Evolutionary conservation across 2,329 filamentous ascomycete species (phyloP), one percentile per base, ranked within the genome.

Genomic region (Didymella glomerata): DNA sequence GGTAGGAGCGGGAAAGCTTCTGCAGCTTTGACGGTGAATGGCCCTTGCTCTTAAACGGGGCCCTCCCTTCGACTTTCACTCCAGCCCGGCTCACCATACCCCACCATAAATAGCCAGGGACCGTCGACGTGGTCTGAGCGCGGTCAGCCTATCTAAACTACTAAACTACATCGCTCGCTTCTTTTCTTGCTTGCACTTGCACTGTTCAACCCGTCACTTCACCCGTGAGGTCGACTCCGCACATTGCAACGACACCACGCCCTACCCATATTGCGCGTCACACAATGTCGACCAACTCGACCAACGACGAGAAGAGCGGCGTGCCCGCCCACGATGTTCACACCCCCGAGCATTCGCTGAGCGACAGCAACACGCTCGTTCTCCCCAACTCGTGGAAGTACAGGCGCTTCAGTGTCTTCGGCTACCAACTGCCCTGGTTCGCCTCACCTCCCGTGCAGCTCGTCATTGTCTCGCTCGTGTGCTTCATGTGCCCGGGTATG

Each of bases 401-500:
- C 75, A 78, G 73, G 68, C 67, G 72, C 25, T 55, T 77, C 59
- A 79, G 69, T 63, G 59, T 83, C 47, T 72, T 79, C 16, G 75
- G 77, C 42, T 68, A 76, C 70, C 77, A 67, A 32, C 63, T 83
- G 46, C 80, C 81, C 28, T 82, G 78, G 77, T 83, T 81, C 69
- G 82, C 82, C 54, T 82, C 80, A 50, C 82, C 82, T 22, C 76
- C 79, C 24, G 69, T 77, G 13, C 82, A 84, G 72, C 76, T 84
- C 36, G 62, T 82, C 49, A 77, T 84, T 47, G 81, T 84, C 28
- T 79, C 81, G 41, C 77, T 83, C 42, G 81, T 83, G 52, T 84
- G 82, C 76, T 84, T 84, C 78, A 69, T 84, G 70, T 84, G 82
- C 64, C 82, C 82, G 45, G 82, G 81, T 70, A 84, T 84, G 81